Evolutionary conservation across 2,329 filamentous ascomycete genomes (phyloP).

Genomic region (Clonostachys solani): DNA sequence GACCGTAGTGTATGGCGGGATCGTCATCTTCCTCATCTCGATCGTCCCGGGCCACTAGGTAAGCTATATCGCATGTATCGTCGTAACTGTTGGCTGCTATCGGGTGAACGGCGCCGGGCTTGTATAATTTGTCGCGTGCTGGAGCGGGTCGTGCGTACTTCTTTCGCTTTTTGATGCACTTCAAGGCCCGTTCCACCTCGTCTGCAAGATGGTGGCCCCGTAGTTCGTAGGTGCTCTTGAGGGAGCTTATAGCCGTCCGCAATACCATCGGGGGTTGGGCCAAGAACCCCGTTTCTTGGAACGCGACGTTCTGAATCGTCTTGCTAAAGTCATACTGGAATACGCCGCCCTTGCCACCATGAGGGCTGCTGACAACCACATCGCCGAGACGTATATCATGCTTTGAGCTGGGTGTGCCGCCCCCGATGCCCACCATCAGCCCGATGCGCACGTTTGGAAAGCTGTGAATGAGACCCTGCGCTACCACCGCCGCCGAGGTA

Average conservation of each 20-base stretch:
- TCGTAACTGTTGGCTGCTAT: no score
- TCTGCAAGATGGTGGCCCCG: neutral
- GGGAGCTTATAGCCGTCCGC: neutral
- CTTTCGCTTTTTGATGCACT: no score
- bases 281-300: neutral
- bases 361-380: slow-evolving; percentile 6
- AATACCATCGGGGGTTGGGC: neutral
- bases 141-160: neutral
- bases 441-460: slow-evolving; percentile 20
- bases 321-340: slow-evolving; percentile 1
- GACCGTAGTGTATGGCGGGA: slow-evolving; percentile 10
- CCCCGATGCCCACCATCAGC: slow-evolving; percentile 25
- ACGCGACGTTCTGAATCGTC: neutral
- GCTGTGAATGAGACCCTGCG: slow-evolving; percentile 15
- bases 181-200: neutral
- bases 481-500: slow-evolving; percentile 14
- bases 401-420: slow-evolving; percentile 20
- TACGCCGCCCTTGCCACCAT: slow-evolving; percentile 1
- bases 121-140: neutral
- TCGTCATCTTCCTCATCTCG: neutral
- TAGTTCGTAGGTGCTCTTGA: neutral
- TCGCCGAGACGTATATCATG: slow-evolving; percentile 7
- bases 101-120: neutral
- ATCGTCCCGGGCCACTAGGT: no score
- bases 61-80: no score